These are phyloP conservation scores for Trametes hirsuta DNA, from an alignment of 1,284 basidiomycete genomes.

Conservation along the genomic window DNA sequence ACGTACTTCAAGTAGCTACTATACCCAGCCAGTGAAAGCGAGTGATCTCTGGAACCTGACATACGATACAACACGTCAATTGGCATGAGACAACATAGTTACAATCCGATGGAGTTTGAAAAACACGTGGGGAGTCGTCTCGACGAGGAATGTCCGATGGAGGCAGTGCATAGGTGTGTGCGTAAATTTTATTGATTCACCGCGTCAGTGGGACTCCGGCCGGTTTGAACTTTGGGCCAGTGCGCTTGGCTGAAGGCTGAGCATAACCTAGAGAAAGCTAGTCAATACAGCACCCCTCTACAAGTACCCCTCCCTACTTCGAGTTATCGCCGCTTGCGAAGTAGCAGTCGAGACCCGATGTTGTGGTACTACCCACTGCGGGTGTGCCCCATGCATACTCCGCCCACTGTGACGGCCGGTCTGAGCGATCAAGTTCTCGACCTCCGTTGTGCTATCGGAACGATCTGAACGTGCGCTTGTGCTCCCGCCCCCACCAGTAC, in stretches of 20 bases:
- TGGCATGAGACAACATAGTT: too few species aligned
- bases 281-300: neutral
- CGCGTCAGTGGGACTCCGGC: constrained; percentile 22
- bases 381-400: neutral
- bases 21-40: too few species aligned
- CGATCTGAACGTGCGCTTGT: constrained; percentile 51
- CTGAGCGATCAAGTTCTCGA: constrained; percentile 61
- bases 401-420: constrained; percentile 22
- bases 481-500: constrained; percentile 38
- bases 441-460: constrained; percentile 69
- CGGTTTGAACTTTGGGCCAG: constrained; percentile 34
- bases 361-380: constrained; percentile 16
- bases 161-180: too few species aligned
- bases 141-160: too few species aligned
- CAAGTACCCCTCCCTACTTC: neutral
- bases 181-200: too few species aligned
- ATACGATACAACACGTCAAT: too few species aligned
- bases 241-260: constrained; percentile 26
- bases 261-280: constrained; percentile 20
- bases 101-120: too few species aligned
- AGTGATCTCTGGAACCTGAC: too few species aligned
- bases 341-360: constrained; percentile 7
- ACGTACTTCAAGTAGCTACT: too few species aligned
- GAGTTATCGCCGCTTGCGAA: neutral
- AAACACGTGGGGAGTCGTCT: too few species aligned